Base-by-base conservation (phyloP, 805 yeast genomes). In the Jamesozyma jinghongensis region DNA sequence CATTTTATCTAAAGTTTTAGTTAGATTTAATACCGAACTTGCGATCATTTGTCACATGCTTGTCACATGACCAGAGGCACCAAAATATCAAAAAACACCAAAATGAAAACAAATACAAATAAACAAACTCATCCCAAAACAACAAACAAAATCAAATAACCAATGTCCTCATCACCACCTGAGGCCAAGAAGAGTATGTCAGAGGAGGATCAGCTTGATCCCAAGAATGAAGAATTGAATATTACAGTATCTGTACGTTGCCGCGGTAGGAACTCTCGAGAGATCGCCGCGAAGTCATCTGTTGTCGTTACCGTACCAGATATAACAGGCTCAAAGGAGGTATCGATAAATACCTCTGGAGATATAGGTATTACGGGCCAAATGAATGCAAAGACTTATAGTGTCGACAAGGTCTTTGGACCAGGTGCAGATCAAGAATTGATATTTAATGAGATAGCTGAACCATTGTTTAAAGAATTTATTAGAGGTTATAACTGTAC, bases 381-480 rank as follows among this genome's bases (percentile, higher is more conserved):
- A 43, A 42, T 68, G 39, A 66, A 63, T 39, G 57, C 70, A 12
- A 80, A 77, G 55, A 74, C 81, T 1, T 87, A 81, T 57, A 67
- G 73, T 6, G 81, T 86, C 38, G 95, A 86, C 58, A 78, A 76
- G 40, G 92, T 84, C 0, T 85, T 81, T 60, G 95, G 94, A 1
- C 79, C 94, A 1, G 80, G 77, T 45, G 79, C 90, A 2, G 86
- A 78, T 51, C 96, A 87, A 59, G 63, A 68, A 34, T 63, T 70
- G 30, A 58, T 87, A 1, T 87, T 79, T 50, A 75, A 78, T 18
- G 74, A 74, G 19, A 80, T 81, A 16, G 94, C 88, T 0, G 63
- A 71, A 26, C 79, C 79, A 11, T 60, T 78, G 40, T 69, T 81
- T 37, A 69, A 71, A 19, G 95, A 88, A 46, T 72, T 86, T 44